These are phyloP conservation scores for Arachis stenosperma DNA, from an alignment of 306 rosid genomes.

Conservation along the genomic window DNA sequence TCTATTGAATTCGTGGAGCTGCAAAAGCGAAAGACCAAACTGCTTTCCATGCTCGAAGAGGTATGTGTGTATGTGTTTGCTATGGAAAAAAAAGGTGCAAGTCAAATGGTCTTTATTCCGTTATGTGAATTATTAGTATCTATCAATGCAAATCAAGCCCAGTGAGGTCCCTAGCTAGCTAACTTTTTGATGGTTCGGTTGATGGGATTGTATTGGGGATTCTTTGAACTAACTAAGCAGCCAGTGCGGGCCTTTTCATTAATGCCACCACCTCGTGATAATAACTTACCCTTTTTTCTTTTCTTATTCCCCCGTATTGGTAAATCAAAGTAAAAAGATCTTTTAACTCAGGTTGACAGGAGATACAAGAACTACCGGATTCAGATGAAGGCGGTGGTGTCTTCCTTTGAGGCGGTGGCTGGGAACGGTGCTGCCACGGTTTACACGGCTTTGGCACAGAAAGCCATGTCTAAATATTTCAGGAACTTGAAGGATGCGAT, in stretches of 20 bases:
- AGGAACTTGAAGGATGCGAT: conserved; percentile 81
- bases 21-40: conserved; percentile 87
- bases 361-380: conserved; percentile 88
- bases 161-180: too few species aligned
- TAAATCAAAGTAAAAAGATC: too few species aligned
- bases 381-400: conserved; percentile 88
- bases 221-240: conserved; percentile 51
- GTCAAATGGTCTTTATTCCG: too few species aligned
- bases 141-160: too few species aligned
- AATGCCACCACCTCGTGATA: conserved; percentile 44
- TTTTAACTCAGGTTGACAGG: conserved; percentile 59
- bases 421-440: conserved; percentile 78
- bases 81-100: too few species aligned
- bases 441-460: conserved; percentile 85
- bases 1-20: conserved; percentile 85
- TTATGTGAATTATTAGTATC: too few species aligned
- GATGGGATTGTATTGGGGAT: conserved; percentile 2
- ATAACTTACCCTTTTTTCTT: conserved; percentile 20
- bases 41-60: conserved; percentile 93
- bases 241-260: conserved; percentile 59
- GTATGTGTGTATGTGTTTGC: conserved; percentile 42
- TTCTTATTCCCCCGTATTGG: background rate
- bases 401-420: conserved; percentile 76
- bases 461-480: conserved; percentile 91
- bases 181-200: too few species aligned